Percentiles rank a stretch among this genome's conserved stretches.
phyloP scores from a whole-genome alignment of 1,139 yeast genomes.

The Saccharomyces hybrid region DNA sequence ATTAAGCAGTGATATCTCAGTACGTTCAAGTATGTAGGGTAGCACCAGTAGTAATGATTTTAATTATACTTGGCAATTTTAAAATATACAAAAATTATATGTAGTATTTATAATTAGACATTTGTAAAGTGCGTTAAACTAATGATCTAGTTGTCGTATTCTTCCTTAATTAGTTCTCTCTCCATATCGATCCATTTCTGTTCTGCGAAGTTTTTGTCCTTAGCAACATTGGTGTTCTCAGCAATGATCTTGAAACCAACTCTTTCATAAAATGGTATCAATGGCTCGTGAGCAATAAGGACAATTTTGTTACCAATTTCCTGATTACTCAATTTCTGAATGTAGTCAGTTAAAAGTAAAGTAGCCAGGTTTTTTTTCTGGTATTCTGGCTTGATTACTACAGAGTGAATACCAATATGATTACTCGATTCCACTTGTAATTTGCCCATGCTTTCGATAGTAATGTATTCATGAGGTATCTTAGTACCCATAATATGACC shows the following conservation, averaged over 20 bases:
- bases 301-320: constrained; percentile 75
- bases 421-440: constrained; percentile 65
- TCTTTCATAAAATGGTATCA: constrained; percentile 70
- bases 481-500: constrained; percentile 87
- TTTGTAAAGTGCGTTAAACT: not conserved
- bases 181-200: constrained; percentile 33
- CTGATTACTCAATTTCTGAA: constrained; percentile 83
- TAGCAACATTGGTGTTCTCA: constrained; percentile 26
- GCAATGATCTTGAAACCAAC: constrained; percentile 51
- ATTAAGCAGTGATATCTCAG: not conserved
- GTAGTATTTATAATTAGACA: not conserved
- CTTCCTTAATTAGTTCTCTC: constrained; percentile 32
- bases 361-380: constrained; percentile 80
- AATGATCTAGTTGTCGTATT: constrained; percentile 23
- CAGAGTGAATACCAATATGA: constrained; percentile 72
- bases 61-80: not conserved
- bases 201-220: constrained; percentile 26
- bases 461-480: constrained; percentile 43
- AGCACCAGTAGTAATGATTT: not conserved
- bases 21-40: not conserved
- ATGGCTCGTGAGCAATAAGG: constrained; percentile 60
- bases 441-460: constrained; percentile 56
- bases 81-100: not conserved
- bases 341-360: constrained; percentile 74
- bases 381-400: constrained; percentile 71